Base-by-base conservation (phyloP, 2,329 filamentous ascomycete genomes). In the Exserohilum turcica region DNA sequence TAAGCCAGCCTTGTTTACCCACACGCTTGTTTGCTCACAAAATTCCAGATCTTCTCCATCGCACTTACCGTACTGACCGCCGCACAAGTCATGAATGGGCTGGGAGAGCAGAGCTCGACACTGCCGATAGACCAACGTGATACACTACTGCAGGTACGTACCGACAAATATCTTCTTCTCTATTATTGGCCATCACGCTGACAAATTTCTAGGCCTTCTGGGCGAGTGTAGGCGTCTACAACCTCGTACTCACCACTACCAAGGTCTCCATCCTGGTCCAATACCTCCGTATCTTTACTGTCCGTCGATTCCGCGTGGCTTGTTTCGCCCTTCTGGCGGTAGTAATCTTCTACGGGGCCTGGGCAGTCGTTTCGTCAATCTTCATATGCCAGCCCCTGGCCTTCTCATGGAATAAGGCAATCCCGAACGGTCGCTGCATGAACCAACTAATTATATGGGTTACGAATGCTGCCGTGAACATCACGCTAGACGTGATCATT, bases 241-340 rank as follows among this genome's bases (percentile, higher is more conserved):
- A 65, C 43, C 60, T 73, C n/a, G 48, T 64, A 8, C 61, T 74
- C 15, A 67, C 64, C 3, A 55, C 61, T 27, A 71, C 60, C n/a
- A 73, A 73, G 43, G 45, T 73, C 2, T 68, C 70, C 2, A 69
- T 74, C 32, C 56, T 74, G 24, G 51, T 69, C 9, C 71, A 73
- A 18, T 72, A 70, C 29, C 57, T 71, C 12, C 65, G 63, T 3
- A 67, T 74, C 9, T 74, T 73, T 42, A 61, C 67, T 4, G 57
- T 56, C 2, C 60, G 52, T 31, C 56, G 62, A 44, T 73, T 71
- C 31, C 69, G 65, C 6, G 60, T 62, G 33, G 54, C 56, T 10
- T 74, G 71, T 60, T 65, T 52, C 38, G 52, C 60, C 32, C 29
- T 71, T n/a, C 51, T 74, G 27, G 61, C 57, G 15, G 28, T 74